Percentiles rank a stretch among this genome's conserved stretches.
Evolutionary conservation across 2,329 filamentous ascomycete species (phyloP).

Genomic region (Aplosporella prunicola): DNA sequence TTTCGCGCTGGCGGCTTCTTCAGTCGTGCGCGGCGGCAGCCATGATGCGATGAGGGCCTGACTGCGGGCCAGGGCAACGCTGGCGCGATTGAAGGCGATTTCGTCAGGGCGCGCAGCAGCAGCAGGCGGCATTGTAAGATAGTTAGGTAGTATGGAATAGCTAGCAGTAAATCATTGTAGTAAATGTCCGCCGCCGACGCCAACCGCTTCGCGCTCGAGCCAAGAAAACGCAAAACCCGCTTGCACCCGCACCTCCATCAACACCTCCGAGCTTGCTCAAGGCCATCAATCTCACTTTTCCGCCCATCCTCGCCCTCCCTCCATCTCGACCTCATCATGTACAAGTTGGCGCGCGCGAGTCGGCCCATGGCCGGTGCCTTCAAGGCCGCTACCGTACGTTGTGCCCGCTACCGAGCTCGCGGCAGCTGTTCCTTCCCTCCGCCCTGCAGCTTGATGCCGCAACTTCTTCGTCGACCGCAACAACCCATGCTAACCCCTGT

Average conservation of each 20-base stretch:
- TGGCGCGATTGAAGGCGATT: conserved; percentile 46
- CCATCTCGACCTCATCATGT: conserved; percentile 53
- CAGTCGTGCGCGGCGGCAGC: conserved; percentile 40
- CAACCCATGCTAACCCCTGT: conserved; percentile 18
- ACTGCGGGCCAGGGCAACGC: conserved; percentile 44
- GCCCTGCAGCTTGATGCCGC: conserved; percentile 14
- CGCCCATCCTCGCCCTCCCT: conserved; percentile 18
- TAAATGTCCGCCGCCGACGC: too few species aligned
- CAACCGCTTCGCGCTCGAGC: neutral
- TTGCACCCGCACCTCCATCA: conserved; percentile 6
- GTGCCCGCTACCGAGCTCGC: conserved; percentile 2
- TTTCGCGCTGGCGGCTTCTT: conserved; percentile 30
- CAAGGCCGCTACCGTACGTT: conserved; percentile 63
- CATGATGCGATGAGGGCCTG: conserved; percentile 48
- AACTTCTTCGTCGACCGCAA: conserved; percentile 9
- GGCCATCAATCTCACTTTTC: conserved; percentile 12
- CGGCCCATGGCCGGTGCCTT: conserved; percentile 72
- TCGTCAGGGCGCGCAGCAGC: conserved; percentile 34
- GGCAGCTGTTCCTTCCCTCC: conserved; percentile 9
- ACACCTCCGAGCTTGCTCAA: neutral
- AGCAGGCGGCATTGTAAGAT: too few species aligned
- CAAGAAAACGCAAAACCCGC: conserved; percentile 8
- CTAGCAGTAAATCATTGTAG: too few species aligned
- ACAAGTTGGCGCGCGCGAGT: conserved; percentile 69
- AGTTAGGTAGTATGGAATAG: too few species aligned